Percentiles rank a stretch among this genome's conserved stretches.
phyloP scores from a whole-genome alignment of 2,329 filamentous ascomycete species.

The Trichoderma lentiforme region DNA sequence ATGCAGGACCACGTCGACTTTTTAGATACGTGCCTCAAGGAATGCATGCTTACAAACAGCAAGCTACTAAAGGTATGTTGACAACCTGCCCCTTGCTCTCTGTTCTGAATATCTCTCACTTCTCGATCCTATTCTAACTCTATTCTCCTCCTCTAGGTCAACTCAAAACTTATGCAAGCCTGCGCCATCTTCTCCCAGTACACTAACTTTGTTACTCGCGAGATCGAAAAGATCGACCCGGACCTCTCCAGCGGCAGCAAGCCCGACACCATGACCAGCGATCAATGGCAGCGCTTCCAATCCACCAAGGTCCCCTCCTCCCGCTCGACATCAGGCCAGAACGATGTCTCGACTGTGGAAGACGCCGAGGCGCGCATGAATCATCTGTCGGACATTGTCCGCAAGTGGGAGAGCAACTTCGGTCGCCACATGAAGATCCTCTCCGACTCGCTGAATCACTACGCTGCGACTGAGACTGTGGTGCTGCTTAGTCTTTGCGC shows the following conservation, averaged over 20 bases:
- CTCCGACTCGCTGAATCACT: conserved; percentile 92
- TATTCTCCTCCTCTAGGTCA: conserved; percentile 60
- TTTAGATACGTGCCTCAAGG: conserved; percentile 93
- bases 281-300: conserved; percentile 60
- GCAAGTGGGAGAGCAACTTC: conserved; percentile 92
- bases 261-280: conserved; percentile 56
- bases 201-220: conserved; percentile 79
- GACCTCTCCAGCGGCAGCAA: conserved; percentile 64
- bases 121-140: neutral
- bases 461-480: conserved; percentile 94
- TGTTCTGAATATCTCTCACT: neutral
- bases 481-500: conserved; percentile 87
- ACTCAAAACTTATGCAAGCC: conserved; percentile 94
- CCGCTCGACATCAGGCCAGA: conserved; percentile 24
- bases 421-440: conserved; percentile 88
- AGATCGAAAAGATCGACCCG: conserved; percentile 78
- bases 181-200: conserved; percentile 93
- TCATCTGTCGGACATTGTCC: conserved; percentile 81
- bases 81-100: too few relatives aligned
- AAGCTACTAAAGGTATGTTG: conserved; percentile 77
- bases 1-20: conserved; percentile 99
- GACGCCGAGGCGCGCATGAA: conserved; percentile 54
- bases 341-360: conserved; percentile 36
- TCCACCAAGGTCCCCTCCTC: conserved; percentile 41
- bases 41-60: conserved; percentile 97